Conservation (phyloP, 148 eudicot genomes). For the Rhododendron simsii region DNA sequence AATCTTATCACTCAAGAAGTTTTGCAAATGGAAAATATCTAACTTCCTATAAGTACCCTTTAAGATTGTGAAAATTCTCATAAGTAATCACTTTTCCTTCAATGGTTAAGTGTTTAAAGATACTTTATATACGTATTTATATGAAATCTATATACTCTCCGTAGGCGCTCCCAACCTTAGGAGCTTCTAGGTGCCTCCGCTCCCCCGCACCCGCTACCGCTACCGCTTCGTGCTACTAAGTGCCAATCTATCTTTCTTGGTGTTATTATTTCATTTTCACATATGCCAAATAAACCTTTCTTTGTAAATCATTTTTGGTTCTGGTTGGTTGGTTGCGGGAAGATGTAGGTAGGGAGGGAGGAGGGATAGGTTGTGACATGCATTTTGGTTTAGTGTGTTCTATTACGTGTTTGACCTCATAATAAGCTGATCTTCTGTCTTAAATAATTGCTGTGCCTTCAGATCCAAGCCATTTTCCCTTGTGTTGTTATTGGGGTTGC, state of each 20-base stretch:
- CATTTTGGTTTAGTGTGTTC: neutral
- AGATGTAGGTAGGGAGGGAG: neutral
- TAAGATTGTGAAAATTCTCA: no score
- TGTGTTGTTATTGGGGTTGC: neutral
- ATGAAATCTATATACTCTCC: no score
- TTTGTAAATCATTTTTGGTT: neutral
- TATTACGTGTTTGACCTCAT: neutral
- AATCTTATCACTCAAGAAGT: no score
- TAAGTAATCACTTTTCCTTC: no score
- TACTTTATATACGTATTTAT: no score
- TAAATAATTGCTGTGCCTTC: neutral
- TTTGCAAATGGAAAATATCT: no score
- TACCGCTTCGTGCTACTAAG: no score
- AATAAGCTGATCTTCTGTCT: conserved; percentile 6
- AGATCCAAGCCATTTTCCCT: neutral
- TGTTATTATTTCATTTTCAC: neutral
- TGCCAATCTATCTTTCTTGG: neutral
- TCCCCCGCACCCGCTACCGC: no score
- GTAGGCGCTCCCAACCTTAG: no score
- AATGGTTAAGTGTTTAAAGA: no score
- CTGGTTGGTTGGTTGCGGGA: neutral
- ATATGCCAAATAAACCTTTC: neutral
- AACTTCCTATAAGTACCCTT: no score
- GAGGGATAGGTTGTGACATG: neutral
- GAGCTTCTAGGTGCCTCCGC: no score